Conservation (phyloP, 2,329 filamentous ascomycete genomes). For the Apiospora rasikravindrae region DNA sequence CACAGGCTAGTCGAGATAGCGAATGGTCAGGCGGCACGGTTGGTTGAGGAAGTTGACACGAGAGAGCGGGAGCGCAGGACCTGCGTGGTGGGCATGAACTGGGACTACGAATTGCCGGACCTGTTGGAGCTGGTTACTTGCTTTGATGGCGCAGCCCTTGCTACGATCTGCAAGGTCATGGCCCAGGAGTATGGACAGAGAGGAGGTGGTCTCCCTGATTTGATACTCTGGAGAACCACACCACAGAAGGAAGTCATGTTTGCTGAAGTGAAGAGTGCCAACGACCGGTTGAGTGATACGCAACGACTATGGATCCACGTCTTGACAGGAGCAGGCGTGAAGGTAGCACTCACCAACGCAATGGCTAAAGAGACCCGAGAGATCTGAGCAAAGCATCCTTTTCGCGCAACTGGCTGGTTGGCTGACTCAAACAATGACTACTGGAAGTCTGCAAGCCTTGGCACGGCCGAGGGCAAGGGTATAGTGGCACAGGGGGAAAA, state of each 20-base stretch:
- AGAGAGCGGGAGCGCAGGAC: slow-evolving; percentile 73
- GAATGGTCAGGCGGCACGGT: slow-evolving; percentile 74
- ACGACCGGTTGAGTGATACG: slow-evolving; percentile 93
- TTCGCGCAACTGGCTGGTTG: slow-evolving; percentile 3
- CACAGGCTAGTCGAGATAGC: slow-evolving; percentile 83
- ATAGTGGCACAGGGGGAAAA: neutral
- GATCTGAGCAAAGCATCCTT: slow-evolving; percentile 27
- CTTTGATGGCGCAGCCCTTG: slow-evolving; percentile 81
- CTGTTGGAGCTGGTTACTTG: slow-evolving; percentile 78
- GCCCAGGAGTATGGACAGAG: slow-evolving; percentile 91
- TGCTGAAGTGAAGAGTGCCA: slow-evolving; percentile 80
- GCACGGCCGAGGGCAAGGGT: neutral
- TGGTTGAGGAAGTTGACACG: slow-evolving; percentile 73
- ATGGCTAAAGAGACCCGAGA: slow-evolving; percentile 58
- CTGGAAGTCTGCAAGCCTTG: slow-evolving; percentile 5
- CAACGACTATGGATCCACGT: slow-evolving; percentile 98
- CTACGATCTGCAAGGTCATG: slow-evolving; percentile 88
- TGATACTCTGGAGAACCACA: slow-evolving; percentile 79
- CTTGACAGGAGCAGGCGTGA: slow-evolving; percentile 80
- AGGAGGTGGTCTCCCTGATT: slow-evolving; percentile 87
- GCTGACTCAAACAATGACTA: neutral
- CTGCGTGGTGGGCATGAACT: slow-evolving; percentile 89
- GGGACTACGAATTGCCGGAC: slow-evolving; percentile 83
- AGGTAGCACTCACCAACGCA: slow-evolving; percentile 79
- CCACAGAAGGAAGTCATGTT: slow-evolving; percentile 70